Conservation (phyloP, 2,329 filamentous ascomycete genomes). For the Coleophoma eucalyptorum region DNA sequence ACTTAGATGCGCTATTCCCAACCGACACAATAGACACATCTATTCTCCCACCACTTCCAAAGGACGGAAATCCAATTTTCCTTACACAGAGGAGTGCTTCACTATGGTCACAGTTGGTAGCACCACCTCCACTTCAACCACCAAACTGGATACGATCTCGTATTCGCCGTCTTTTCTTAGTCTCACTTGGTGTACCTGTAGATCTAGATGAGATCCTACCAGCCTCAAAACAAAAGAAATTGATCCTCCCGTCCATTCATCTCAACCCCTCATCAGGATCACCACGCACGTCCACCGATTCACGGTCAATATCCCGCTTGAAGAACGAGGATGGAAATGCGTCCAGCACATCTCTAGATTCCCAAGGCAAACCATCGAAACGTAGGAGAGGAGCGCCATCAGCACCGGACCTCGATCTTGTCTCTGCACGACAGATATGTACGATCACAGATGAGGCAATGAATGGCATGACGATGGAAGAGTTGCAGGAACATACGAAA, state of each 20-base stretch:
- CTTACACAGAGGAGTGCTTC: conserved; percentile 83
- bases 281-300: conserved; percentile 51
- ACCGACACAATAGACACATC: conserved; percentile 49
- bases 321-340: conserved; percentile 40
- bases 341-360: conserved; percentile 56
- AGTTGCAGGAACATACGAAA: conserved; percentile 68
- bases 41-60: conserved; percentile 39
- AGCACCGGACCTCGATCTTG: conserved; percentile 74
- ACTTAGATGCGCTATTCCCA: conserved; percentile 64
- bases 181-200: conserved; percentile 92
- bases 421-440: conserved; percentile 74
- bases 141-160: conserved; percentile 97
- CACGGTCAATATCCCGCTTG: conserved; percentile 27
- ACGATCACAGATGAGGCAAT: conserved; percentile 82
- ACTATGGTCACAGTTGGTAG: conserved; percentile 93
- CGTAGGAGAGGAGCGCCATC: conserved; percentile 56
- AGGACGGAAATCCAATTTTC: conserved; percentile 58
- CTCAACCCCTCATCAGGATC: conserved; percentile 44
- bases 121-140: conserved; percentile 88
- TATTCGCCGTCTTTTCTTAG: conserved; percentile 90
- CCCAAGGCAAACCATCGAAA: conserved; percentile 47
- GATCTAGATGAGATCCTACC: conserved; percentile 97
- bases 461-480: conserved; percentile 71
- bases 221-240: conserved; percentile 96
- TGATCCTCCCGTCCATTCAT: conserved; percentile 79